phyloP scores from a whole-genome alignment of 495 filamentous ascomycete species.

The Neurospora discreta region DNA sequence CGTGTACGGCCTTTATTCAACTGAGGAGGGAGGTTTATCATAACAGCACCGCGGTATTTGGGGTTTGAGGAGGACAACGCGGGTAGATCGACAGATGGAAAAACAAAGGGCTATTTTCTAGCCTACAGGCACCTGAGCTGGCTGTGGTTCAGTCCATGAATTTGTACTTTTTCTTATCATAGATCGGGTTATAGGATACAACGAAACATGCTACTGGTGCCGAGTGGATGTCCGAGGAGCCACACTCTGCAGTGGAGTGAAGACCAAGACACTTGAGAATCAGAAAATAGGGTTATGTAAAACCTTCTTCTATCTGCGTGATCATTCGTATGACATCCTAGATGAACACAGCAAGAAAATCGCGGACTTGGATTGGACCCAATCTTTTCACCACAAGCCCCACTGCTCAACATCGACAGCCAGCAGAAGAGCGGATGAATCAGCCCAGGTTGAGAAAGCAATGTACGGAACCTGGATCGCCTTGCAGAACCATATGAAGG shows the following conservation, averaged over 20 bases:
- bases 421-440: not conserved
- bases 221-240: not conserved
- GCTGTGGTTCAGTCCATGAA: not conserved
- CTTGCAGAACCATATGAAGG: not conserved
- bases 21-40: not conserved
- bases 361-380: not conserved
- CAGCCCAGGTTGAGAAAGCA: not conserved
- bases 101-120: not conserved
- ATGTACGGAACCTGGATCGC: not conserved
- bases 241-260: not conserved
- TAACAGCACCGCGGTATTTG: not conserved
- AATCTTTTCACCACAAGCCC: not conserved
- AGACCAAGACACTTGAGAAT: not conserved
- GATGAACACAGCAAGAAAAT: not conserved
- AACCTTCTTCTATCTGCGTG: not conserved
- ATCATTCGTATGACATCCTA: not conserved
- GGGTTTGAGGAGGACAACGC: not conserved
- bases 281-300: not conserved
- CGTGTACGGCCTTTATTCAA: not conserved
- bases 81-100: not conserved
- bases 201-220: not conserved
- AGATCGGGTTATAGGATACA: not conserved
- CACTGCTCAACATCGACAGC: not conserved
- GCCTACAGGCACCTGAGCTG: not conserved
- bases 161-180: not conserved